A percentile compares a stretch with the other conserved stretches of the same genome.
Conservation (phyloP, 495 filamentous ascomycete species). For the Hyaloscypha bicolor region DNA sequence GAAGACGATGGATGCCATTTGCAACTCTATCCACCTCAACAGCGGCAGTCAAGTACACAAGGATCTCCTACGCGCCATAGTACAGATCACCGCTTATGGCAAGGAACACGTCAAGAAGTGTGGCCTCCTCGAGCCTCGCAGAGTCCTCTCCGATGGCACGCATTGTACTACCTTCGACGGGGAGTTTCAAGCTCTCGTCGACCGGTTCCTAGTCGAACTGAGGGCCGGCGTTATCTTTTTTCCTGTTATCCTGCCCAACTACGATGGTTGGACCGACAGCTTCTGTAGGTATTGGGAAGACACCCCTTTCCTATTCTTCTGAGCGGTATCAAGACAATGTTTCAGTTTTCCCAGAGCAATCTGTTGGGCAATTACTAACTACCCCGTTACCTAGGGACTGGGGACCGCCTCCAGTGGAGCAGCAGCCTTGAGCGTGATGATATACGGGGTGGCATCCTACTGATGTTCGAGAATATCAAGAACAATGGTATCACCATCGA, state of each 20-base stretch:
- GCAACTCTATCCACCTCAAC: background rate
- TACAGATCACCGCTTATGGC: conserved; percentile 1
- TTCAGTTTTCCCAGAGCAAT: no score
- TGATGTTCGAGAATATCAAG: conserved; percentile 2
- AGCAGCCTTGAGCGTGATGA: background rate
- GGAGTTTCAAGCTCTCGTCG: background rate
- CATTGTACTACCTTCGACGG: background rate
- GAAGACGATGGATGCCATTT: background rate
- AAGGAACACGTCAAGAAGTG: background rate
- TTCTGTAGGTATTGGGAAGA: background rate
- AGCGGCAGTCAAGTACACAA: background rate
- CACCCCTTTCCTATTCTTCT: no score
- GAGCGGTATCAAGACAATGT: no score
- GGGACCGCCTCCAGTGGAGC: background rate
- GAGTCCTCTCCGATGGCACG: background rate
- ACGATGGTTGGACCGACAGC: background rate
- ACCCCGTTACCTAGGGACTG: no score
- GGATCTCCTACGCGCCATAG: background rate
- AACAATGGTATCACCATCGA: background rate
- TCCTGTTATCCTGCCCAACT: background rate
- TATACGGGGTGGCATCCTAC: background rate
- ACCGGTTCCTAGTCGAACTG: background rate
- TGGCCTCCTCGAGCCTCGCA: background rate
- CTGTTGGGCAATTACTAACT: no score
- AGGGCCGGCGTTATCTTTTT: conserved; percentile 1